Conservation (phyloP, 257 asterid genomes). For the Forsythia viridissima region DNA sequence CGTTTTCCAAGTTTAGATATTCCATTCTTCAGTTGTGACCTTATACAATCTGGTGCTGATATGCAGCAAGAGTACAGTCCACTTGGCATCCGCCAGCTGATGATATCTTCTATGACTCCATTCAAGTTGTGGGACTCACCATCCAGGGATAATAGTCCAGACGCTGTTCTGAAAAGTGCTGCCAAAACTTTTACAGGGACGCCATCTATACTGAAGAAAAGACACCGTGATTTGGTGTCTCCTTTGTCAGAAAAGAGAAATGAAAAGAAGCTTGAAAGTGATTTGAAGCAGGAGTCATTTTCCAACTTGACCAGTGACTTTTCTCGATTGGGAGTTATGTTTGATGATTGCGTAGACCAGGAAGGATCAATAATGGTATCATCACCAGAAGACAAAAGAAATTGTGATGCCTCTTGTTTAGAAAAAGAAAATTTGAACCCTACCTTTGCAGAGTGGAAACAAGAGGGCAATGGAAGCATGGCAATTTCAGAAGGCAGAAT, state of each 20-base stretch:
- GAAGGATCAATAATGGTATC: conserved; percentile 28
- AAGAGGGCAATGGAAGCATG: conserved; percentile 26
- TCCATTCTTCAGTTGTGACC: conserved; percentile 93
- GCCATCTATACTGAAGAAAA: conserved; percentile 90
- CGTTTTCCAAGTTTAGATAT: conserved; percentile 90
- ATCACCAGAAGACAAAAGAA: conserved; percentile 31
- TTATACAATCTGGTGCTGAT: conserved; percentile 69
- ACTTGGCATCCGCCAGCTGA: conserved; percentile 91
- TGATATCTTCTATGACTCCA: conserved; percentile 83
- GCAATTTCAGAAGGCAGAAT: conserved; percentile 31
- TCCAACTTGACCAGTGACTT: conserved; percentile 52
- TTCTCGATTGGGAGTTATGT: conserved; percentile 61
- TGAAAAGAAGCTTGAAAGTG: conserved; percentile 66
- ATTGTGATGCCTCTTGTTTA: conserved; percentile 26
- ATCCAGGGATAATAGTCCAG: conserved; percentile 78
- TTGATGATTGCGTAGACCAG: conserved; percentile 46
- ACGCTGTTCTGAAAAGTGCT: conserved; percentile 80
- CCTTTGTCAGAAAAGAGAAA: conserved; percentile 84
- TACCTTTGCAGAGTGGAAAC: conserved; percentile 31
- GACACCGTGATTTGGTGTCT: conserved; percentile 82
- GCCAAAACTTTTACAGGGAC: conserved; percentile 81
- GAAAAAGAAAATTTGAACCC: conserved; percentile 65
- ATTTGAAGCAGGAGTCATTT: conserved; percentile 45
- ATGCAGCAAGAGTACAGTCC: conserved; percentile 95
- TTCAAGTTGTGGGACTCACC: conserved; percentile 92